Conservation (phyloP, 169 alveolate genomes). For the Babesia divergens region DNA sequence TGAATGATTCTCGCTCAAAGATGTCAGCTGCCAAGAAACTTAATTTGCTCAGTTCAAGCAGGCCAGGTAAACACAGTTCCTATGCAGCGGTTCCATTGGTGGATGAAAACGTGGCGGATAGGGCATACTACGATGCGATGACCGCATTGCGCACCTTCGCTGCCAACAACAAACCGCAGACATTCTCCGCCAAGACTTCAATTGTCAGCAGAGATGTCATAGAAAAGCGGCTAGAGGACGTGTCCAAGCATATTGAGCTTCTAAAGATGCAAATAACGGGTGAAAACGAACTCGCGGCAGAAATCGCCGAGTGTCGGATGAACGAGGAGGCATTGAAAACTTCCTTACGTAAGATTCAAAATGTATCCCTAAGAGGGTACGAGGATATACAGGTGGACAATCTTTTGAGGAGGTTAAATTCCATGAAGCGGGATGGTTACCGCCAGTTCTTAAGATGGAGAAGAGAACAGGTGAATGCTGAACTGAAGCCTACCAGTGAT, state of each 20-base stretch:
- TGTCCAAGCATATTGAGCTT: constrained; percentile 22
- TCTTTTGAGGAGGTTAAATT: constrained; percentile 40
- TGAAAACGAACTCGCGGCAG: constrained; percentile 27
- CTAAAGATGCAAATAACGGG: constrained; percentile 21
- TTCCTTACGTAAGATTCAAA: constrained; percentile 6
- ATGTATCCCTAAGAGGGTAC: constrained; percentile 30
- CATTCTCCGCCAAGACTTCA: neutral
- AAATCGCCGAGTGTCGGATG: constrained; percentile 39
- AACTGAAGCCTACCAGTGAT: neutral
- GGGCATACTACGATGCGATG: constrained; percentile 32
- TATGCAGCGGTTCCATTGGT: neutral
- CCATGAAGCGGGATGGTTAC: constrained; percentile 54
- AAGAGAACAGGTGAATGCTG: constrained; percentile 26
- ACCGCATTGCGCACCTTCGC: constrained; percentile 31
- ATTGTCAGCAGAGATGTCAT: constrained; percentile 1
- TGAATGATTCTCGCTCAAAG: neutral
- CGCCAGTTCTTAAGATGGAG: constrained; percentile 45
- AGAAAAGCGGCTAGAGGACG: neutral
- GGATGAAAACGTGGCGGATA: constrained; percentile 14
- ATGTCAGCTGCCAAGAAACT: constrained; percentile 12
- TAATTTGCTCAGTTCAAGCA: neutral
- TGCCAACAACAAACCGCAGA: neutral
- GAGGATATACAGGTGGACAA: constrained; percentile 64
- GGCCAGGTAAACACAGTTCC: neutral
- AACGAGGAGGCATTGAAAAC: constrained; percentile 26